A percentile compares a stretch with the other conserved stretches of the same genome.
phyloP scores from a whole-genome alignment of 2,329 filamentous ascomycete genomes.

The Penicillium italicum region DNA sequence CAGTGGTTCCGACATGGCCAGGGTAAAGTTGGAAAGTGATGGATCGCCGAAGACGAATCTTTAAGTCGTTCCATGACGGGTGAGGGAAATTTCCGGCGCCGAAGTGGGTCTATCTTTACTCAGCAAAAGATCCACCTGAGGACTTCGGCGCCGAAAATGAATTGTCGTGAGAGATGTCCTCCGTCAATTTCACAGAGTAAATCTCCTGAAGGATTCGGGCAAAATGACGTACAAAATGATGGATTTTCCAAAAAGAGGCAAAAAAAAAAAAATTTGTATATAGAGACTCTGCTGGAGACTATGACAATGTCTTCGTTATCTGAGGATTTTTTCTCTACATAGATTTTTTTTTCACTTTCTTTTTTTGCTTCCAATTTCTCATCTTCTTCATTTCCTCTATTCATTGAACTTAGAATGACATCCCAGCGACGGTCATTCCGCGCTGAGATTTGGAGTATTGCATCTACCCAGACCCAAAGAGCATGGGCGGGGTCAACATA shows the following conservation, averaged over 20 bases:
- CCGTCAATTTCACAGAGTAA: no score
- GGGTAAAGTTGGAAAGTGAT: neutral
- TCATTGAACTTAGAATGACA: neutral
- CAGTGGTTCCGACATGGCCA: neutral
- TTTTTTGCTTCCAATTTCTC: neutral
- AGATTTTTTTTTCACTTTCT: neutral
- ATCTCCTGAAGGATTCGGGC: no score
- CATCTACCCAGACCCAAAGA: neutral
- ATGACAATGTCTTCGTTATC: neutral
- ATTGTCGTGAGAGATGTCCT: no score
- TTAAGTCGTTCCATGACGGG: neutral
- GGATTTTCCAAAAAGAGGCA: no score
- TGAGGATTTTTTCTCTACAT: neutral
- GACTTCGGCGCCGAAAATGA: no score
- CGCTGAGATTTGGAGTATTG: neutral
- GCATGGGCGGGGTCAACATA: neutral
- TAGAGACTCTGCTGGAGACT: neutral
- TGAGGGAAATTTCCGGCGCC: neutral
- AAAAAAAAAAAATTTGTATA: neutral
- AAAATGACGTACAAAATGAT: neutral
- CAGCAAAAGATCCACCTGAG: no score
- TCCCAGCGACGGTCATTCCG: neutral
- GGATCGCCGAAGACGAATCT: neutral
- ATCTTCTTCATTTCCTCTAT: no score
- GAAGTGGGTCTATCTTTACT: neutral